A percentile compares a stretch with the other conserved stretches of the same genome.
Conservation (phyloP, 2,329 filamentous ascomycete genomes). For the Talaromyces sp. region DNA sequence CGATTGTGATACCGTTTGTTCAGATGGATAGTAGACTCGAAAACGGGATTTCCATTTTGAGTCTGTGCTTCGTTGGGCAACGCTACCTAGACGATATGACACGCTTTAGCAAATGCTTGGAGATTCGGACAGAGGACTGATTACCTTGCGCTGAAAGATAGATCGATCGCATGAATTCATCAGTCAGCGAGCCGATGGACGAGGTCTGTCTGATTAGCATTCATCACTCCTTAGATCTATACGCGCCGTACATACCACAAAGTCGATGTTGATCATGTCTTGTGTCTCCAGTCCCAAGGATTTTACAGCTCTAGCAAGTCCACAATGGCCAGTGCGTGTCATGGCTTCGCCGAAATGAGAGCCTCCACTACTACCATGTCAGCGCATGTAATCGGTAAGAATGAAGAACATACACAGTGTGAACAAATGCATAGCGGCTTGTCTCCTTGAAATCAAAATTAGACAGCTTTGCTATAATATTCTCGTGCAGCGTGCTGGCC, state of each 20-base stretch:
- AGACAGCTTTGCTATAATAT: conserved; percentile 63
- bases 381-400: conserved; percentile 1
- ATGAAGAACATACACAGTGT: conserved; percentile 67
- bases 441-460: conserved; percentile 82
- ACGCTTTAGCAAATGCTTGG: not conserved
- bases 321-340: conserved; percentile 65
- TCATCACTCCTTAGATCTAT: not conserved
- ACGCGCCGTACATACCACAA: conserved; percentile 51
- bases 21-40: conserved; percentile 76
- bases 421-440: conserved; percentile 70
- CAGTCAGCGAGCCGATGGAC: conserved; percentile 73
- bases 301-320: conserved; percentile 65
- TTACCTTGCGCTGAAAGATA: conserved; percentile 58
- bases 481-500: conserved; percentile 62
- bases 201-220: conserved; percentile 56
- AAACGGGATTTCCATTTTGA: conserved; percentile 52
- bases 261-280: conserved; percentile 64
- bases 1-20: conserved; percentile 63
- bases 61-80: conserved; percentile 32
- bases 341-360: conserved; percentile 50
- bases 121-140: not conserved
- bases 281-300: conserved; percentile 59
- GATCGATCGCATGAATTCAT: conserved; percentile 60
- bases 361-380: conserved; percentile 48
- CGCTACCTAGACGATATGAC: conserved; percentile 39